Conservation (phyloP, 2,329 filamentous ascomycete species). For the Polychaeton citri region DNA sequence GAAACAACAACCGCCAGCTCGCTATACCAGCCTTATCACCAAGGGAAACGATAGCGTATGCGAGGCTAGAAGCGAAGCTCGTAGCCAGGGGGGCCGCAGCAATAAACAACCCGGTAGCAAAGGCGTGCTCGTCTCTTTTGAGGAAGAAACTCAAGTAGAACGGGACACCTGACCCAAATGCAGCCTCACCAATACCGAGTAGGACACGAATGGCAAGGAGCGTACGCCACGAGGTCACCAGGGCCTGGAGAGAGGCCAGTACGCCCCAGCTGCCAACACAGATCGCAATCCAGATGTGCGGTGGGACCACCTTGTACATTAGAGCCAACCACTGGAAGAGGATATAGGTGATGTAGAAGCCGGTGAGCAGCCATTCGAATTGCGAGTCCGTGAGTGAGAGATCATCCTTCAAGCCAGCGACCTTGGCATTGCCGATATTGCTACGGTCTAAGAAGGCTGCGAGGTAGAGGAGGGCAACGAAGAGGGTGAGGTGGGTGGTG, state of each 20-base stretch:
- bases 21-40: constrained; percentile 55
- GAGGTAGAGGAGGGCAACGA: constrained; percentile 72
- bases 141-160: constrained; percentile 55
- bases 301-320: constrained; percentile 43
- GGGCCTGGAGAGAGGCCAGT: constrained; percentile 56
- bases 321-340: constrained; percentile 52
- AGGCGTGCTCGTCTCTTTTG: constrained; percentile 58
- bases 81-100: constrained; percentile 53
- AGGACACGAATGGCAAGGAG: constrained; percentile 47
- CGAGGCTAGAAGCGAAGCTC: constrained; percentile 62
- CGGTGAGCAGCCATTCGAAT: constrained; percentile 49
- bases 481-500: constrained; percentile 63
- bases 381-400: constrained; percentile 41
- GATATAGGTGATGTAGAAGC: constrained; percentile 53
- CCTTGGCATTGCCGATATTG: constrained; percentile 57
- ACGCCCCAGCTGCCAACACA: constrained; percentile 71
- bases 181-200: constrained; percentile 46
- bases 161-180: constrained; percentile 49
- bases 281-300: constrained; percentile 47
- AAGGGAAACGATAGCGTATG: constrained; percentile 62
- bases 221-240: constrained; percentile 35
- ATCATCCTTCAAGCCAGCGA: constrained; percentile 44
- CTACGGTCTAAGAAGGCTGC: constrained; percentile 76
- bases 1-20: constrained; percentile 73
- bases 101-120: constrained; percentile 75